Evolutionary conservation across 1,284 basidiomycete species (phyloP), one percentile per base, ranked within the genome.

Genomic region (Rhodotorula sp.): DNA sequence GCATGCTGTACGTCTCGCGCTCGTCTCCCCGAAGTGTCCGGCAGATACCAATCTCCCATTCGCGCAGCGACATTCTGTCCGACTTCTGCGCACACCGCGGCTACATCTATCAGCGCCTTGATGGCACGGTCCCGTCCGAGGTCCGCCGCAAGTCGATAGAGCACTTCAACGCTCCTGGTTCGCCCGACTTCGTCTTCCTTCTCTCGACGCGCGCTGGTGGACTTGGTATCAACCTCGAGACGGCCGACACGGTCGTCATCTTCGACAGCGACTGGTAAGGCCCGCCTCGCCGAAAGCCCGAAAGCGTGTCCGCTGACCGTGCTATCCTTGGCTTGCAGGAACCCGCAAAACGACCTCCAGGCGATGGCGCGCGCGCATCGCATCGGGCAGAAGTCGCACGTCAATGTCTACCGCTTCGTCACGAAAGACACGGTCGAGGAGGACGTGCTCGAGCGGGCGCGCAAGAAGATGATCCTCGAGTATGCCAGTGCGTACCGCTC

Each of bases 371-470:
- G 95, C 72, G 94, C 94, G 2, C 94, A 97, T 83, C 91, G 94
- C 75, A 97, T 97, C 79, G 92, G 96, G 25, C 91, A 99, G 83
- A 98, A 98, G 83, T 91, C 91, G 65, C 96, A 99, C 82, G 97
- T 99, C 79, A 97, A 90, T 81, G 97, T 99, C 62, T 99, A 97
- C 83, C 90, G 96, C 55, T 83, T 99, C 80, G 93, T 99, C 79
- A 96, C 93, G 80, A 98, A 99, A 84, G 96, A 97, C 80, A 99
- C 96, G 21, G 95, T 99, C 86, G 97, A 99, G 82, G 97, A 99
- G 83, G 96, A 99, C 79, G 92, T 99, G 41, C 87, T 99, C 54
- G 96, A 99, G 83, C 88, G 95, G 56, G 97, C 97, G 25, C 96
- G 97, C 87, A 91, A 95, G 84, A 99, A 99, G 85, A 99, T 99